Conservation (phyloP, 75 land plant genomes). For the Isoetes taiwanensis region DNA sequence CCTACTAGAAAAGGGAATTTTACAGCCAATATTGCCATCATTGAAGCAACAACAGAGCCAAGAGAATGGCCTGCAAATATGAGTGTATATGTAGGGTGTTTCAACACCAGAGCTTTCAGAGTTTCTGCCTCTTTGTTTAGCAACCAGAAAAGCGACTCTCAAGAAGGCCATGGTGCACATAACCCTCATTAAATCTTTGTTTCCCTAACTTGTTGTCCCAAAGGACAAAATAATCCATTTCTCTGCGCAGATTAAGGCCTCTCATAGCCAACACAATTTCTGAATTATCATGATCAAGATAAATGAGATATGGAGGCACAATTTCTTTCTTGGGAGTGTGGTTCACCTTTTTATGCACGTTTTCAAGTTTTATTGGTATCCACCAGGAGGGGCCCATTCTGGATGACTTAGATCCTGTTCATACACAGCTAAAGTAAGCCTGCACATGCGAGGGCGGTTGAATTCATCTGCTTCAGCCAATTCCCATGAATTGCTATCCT, state of each 20-base stretch:
- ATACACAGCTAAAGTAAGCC: slow-evolving; percentile 46
- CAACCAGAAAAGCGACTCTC: slow-evolving; percentile 54
- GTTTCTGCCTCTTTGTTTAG: slow-evolving; percentile 41
- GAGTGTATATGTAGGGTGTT: slow-evolving; percentile 43
- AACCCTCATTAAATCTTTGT: slow-evolving; percentile 75
- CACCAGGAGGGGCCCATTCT: slow-evolving; percentile 61
- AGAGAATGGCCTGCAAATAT: slow-evolving; percentile 84
- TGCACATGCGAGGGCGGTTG: slow-evolving; percentile 58
- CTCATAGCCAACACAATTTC: slow-evolving; percentile 71
- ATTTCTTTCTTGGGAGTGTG: slow-evolving; percentile 33
- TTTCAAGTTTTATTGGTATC: slow-evolving; percentile 43
- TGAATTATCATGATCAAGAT: slow-evolving; percentile 47
- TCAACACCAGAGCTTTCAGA: slow-evolving; percentile 31
- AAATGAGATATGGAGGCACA: slow-evolving; percentile 65
- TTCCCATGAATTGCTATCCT: slow-evolving; percentile 67
- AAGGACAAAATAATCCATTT: slow-evolving; percentile 59
- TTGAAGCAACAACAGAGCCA: slow-evolving; percentile 86
- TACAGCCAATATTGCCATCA: slow-evolving; percentile 51
- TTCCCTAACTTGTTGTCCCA: slow-evolving; percentile 67
- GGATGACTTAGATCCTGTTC: slow-evolving; percentile 60
- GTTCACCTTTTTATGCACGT: slow-evolving; percentile 27
- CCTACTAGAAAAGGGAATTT: slow-evolving; percentile 48
- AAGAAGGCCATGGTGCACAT: slow-evolving; percentile 84
- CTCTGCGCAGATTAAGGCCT: slow-evolving; percentile 59
- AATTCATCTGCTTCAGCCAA: slow-evolving; percentile 52